These are phyloP conservation scores for Alternaria triticina DNA, from an alignment of 2,329 filamentous ascomycete genomes.

Conservation along the genomic window DNA sequence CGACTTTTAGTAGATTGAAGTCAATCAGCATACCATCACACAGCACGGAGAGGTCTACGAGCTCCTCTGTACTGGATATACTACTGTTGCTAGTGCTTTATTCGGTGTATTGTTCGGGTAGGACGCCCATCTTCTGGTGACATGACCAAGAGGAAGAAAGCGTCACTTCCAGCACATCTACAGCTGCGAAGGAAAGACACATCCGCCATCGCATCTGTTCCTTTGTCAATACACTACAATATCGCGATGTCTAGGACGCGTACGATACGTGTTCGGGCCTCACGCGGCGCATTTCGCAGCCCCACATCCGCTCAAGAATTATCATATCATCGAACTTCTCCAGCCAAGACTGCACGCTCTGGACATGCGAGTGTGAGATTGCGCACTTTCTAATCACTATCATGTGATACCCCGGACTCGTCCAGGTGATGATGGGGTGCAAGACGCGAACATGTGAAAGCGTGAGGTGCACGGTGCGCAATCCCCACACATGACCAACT, in stretches of 20 bases:
- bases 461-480: slow-evolving; percentile 7
- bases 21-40: not conserved
- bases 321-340: not conserved
- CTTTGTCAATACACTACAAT: not conserved
- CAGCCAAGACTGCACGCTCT: not conserved
- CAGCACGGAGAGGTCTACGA: not conserved
- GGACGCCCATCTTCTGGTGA: not conserved
- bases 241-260: not conserved
- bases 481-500: slow-evolving; percentile 19
- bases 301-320: not conserved
- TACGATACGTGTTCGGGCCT: not conserved
- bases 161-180: not conserved
- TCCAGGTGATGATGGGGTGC: not conserved
- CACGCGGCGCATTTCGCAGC: not conserved
- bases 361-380: not conserved
- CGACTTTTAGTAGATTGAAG: not conserved
- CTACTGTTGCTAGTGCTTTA: not conserved
- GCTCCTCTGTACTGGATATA: not conserved
- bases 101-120: not conserved
- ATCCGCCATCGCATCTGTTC: not conserved
- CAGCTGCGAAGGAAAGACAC: not conserved
- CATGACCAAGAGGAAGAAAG: not conserved
- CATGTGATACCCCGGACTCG: slow-evolving; percentile 5
- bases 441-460: slow-evolving; percentile 12
- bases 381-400: not conserved